These are phyloP conservation scores for Magnolia kwangsiensis DNA, from an alignment of 164 flowering plant species.

Conservation along the genomic window DNA sequence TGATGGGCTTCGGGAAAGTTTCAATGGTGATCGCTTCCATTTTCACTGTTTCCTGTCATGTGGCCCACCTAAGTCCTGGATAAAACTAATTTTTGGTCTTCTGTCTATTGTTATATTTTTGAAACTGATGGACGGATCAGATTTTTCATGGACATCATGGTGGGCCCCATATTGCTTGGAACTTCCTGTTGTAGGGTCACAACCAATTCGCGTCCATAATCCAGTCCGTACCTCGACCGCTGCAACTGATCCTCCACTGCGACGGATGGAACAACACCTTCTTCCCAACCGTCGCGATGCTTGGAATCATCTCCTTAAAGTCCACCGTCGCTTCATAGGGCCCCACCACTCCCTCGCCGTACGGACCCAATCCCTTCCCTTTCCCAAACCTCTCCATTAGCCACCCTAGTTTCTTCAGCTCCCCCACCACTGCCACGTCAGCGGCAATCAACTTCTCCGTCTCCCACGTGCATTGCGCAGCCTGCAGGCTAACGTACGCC, in stretches of 20 bases:
- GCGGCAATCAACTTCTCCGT: conserved; percentile 71
- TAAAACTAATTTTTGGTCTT: no score
- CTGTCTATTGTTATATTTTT: no score
- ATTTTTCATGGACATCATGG: no score
- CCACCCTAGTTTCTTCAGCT: conserved; percentile 57
- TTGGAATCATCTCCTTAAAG: conserved; percentile 55
- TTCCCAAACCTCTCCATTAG: conserved; percentile 66
- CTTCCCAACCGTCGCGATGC: conserved; percentile 17
- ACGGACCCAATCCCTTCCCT: conserved; percentile 19
- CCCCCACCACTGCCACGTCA: conserved; percentile 76
- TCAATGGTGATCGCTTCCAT: no score
- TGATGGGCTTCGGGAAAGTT: no score
- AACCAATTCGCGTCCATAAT: background rate
- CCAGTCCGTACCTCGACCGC: conserved; percentile 33
- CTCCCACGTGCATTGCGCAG: conserved; percentile 90
- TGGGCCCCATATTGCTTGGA: no score
- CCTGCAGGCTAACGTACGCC: conserved; percentile 73
- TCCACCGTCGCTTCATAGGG: conserved; percentile 92
- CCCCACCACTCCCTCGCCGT: conserved; percentile 63
- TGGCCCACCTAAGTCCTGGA: no score
- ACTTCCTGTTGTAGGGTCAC: no score
- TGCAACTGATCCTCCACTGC: conserved; percentile 51
- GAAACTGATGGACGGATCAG: no score
- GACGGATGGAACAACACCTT: conserved; percentile 38
- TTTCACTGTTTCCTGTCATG: no score